A percentile compares a stretch with the other conserved stretches of the same genome.
Evolutionary conservation across 768 basidiomycete species (phyloP).

Genomic region (Amanita molliuscula): DNA sequence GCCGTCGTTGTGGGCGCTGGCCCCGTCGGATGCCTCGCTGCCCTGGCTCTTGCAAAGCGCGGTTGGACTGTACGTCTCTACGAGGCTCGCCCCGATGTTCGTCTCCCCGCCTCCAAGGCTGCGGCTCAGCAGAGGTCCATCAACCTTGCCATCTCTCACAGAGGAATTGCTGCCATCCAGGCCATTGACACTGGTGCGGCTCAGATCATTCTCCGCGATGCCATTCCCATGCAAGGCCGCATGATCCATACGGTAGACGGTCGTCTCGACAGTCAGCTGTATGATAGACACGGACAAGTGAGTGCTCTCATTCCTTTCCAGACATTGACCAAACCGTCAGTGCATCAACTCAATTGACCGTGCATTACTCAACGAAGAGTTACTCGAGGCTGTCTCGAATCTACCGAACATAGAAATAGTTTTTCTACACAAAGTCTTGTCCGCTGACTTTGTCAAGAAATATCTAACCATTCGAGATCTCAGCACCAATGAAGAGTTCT

Average conservation of each 20-base stretch:
- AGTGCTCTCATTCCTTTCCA: conserved; percentile 17
- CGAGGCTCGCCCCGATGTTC: conserved; percentile 71
- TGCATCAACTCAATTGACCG: conserved; percentile 94
- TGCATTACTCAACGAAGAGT: conserved; percentile 72
- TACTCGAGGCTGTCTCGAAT: conserved; percentile 68
- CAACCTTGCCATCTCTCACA: conserved; percentile 90
- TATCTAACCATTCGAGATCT: conserved; percentile 42
- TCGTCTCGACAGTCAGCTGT: conserved; percentile 70
- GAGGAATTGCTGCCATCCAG: conserved; percentile 82
- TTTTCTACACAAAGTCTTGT: conserved; percentile 75
- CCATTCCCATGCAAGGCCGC: conserved; percentile 90
- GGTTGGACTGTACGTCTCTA: conserved; percentile 81
- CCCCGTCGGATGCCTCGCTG: conserved; percentile 89
- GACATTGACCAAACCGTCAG: conserved; percentile 30
- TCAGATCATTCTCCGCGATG: conserved; percentile 59
- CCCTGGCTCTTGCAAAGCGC: conserved; percentile 73
- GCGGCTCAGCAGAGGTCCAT: conserved; percentile 77
- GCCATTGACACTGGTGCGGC: conserved; percentile 67
- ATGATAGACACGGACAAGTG: conserved; percentile 86
- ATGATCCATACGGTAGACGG: conserved; percentile 85
- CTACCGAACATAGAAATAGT: conserved; percentile 53
- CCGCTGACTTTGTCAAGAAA: conserved; percentile 65
- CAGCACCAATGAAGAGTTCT: conserved; percentile 28
- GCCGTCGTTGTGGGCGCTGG: conserved; percentile 80
- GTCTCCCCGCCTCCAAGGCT: conserved; percentile 58